Evolutionary conservation across 495 filamentous ascomycete species (phyloP).

Genomic region (Cenococcum geophilum): DNA sequence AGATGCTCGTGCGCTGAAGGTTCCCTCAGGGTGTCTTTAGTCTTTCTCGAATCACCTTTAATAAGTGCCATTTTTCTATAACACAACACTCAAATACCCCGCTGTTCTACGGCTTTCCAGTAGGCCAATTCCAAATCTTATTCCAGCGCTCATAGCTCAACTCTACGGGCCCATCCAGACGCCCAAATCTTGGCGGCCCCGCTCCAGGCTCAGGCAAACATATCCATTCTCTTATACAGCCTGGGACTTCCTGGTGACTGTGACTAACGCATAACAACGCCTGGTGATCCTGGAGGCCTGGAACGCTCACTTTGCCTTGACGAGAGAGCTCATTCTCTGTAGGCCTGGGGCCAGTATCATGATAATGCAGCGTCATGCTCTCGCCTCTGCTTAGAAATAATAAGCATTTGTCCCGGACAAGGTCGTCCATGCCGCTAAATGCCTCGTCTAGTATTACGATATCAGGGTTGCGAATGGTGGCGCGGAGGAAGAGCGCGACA

Average conservation of each 20-base stretch:
- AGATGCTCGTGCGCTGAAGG: too few species aligned
- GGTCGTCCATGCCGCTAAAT: constrained; percentile 81
- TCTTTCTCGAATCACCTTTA: too few species aligned
- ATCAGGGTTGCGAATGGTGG: constrained; percentile 75
- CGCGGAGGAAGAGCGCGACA: constrained; percentile 76
- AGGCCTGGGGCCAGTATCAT: constrained; percentile 25
- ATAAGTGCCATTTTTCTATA: too few species aligned
- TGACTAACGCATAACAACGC: constrained; percentile 85
- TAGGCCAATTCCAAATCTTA: constrained; percentile 48
- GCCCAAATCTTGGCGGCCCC: constrained; percentile 53
- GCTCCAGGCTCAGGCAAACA: constrained; percentile 63
- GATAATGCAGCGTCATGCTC: constrained; percentile 22
- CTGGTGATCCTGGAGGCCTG: constrained; percentile 58
- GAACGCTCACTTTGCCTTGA: constrained; percentile 40
- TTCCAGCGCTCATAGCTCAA: constrained; percentile 50
- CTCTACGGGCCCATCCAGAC: constrained; percentile 50
- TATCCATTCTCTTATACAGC: constrained; percentile 70
- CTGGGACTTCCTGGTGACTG: constrained; percentile 81
- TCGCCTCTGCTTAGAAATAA: constrained; percentile 54
- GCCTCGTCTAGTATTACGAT: constrained; percentile 90
- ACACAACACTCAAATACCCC: too few species aligned
- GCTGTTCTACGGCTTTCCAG: background rate
- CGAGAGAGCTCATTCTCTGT: constrained; percentile 42
- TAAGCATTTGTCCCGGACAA: constrained; percentile 76
- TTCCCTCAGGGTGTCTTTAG: too few species aligned